Evolutionary conservation across 2,329 filamentous ascomycete genomes (phyloP), one percentile per base, ranked within the genome.

Genomic region (Colletotrichum sp.): DNA sequence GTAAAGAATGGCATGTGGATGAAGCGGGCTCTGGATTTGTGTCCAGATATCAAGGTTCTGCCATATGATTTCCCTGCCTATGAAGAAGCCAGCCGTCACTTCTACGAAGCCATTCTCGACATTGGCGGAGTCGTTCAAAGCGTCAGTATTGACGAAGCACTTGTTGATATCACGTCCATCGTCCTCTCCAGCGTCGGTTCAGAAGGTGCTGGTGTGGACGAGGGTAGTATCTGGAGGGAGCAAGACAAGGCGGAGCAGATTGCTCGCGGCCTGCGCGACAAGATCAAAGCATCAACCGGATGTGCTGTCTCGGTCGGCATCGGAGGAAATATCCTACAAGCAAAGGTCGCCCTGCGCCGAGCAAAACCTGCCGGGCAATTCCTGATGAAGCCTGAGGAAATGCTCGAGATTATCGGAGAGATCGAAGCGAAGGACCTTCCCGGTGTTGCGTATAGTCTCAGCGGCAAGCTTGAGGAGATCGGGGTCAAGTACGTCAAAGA

Each of bases 1-100:
- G 90, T 99, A 71, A 98, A 96, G 82, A 99, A 99, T 80, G 98
- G 98, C 49, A 99, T 99, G 97, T 99, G 98, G 97, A 99, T 99
- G 96, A 98, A 96, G 83, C 90, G 91, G 39, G 97, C 97, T 0
- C 89, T 94, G 75, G 93, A 97, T 79, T 84, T 97, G 21, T 99
- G 96, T 81, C 93, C 96, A 1, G 92, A 95, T 26, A 88, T 99
- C 21, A 96, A 98, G 79, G 93, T 99, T 3, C 83, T 99, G n/a
- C 95, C 96, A 0, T 99, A 99, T 80, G 96, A 99, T 81, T 99
- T 99, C 81, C 93, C 95, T 3, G 96, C 93, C 0, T 99, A 99
- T 79, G 97, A 99, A 87, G 94, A 96, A 76, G 95, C 96, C 2
- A 99, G 97, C 81, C 90, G 92, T 72, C 89, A 92, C 4, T 99